Base-by-base conservation (phyloP, 192 early-diverging fungal genomes). In the Chytriomyces hyalinus region DNA sequence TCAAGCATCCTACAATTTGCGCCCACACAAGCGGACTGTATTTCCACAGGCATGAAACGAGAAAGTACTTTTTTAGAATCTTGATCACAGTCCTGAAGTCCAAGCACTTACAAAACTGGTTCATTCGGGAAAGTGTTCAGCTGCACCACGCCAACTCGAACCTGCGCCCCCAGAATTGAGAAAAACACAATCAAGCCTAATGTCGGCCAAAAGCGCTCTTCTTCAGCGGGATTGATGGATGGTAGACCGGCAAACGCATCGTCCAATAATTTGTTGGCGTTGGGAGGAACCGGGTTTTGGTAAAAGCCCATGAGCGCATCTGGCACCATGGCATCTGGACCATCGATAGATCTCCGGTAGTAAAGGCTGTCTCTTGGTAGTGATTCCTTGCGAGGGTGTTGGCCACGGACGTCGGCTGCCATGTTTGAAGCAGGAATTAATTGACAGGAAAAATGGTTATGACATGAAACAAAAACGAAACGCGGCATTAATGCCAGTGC, bases 1-100 rank as follows among this genome's bases (percentile, higher is more conserved):
- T 61, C 13, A 75, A 75, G 49, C 73, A 75, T 24, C 73, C 73
- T 17, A 75, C 24, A 15, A 75, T 43, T 28, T 75, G 73, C 9
- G 73, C 62, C 73, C 73, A 75, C 8, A 48, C 48, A n/a, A 65
- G 63, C 7, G 11, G 17, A 17, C 53, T 57, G 13, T 13, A 57
- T n/a, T n/a, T 57, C 20, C 53, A 36, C 36, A 36, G 36, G 36
- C 20, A 57, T 57, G 13, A 57, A 57, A 4, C 53, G 15, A 20
- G 1, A 4, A 20, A 20, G 15, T 3, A 57, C n/a, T 57, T 57
- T 3, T 57, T 57, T 57, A 13, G 20, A 13, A 57, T 36, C 36
- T 36, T 36, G 36, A 36, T 36, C 36, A 3, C 36, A 36, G 36
- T 36, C 36, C 36, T 36, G 36, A 36, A 36, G 36, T 36, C 36